phyloP scores from a whole-genome alignment of 495 filamentous ascomycete species.

The Penicillium manginii region DNA sequence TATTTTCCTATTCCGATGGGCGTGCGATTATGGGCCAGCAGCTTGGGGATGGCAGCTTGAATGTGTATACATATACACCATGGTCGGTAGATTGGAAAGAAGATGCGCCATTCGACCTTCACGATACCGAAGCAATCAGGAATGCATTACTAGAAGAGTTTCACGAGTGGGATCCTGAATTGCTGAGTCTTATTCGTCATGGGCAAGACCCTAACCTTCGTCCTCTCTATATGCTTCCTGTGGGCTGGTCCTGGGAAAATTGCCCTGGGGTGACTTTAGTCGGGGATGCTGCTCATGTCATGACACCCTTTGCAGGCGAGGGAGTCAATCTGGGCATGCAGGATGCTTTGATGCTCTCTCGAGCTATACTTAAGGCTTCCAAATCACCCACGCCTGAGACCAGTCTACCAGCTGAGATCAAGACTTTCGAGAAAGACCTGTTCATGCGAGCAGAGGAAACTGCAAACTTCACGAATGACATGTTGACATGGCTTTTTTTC shows the following conservation, averaged over 20 bases:
- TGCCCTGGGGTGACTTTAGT: slow-evolving; percentile 51
- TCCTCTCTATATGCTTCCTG: slow-evolving; percentile 54
- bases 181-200: slow-evolving; percentile 20
- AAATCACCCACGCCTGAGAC: slow-evolving; percentile 3
- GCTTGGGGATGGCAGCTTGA: slow-evolving; percentile 22
- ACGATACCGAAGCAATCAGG: slow-evolving; percentile 6
- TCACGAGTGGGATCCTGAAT: slow-evolving; percentile 28
- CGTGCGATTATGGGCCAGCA: slow-evolving; percentile 22
- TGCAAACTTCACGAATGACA: slow-evolving; percentile 9
- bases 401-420: slow-evolving; percentile 3
- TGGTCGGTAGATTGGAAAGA: slow-evolving; percentile 14
- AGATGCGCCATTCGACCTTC: background rate
- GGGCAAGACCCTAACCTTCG: slow-evolving; percentile 15
- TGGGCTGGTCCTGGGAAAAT: slow-evolving; percentile 52
- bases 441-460: slow-evolving; percentile 6
- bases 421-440: slow-evolving; percentile 9
- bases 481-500: slow-evolving; percentile 9
- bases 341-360: slow-evolving; percentile 57
- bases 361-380: slow-evolving; percentile 31
- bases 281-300: slow-evolving; percentile 63
- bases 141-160: slow-evolving; percentile 20
- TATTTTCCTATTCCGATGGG: slow-evolving; percentile 23
- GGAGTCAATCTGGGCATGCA: slow-evolving; percentile 59
- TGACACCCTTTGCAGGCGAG: slow-evolving; percentile 61
- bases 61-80: slow-evolving; percentile 2